Conservation (phyloP, 2,329 filamentous ascomycete species). For the Beauveria medogensis region DNA sequence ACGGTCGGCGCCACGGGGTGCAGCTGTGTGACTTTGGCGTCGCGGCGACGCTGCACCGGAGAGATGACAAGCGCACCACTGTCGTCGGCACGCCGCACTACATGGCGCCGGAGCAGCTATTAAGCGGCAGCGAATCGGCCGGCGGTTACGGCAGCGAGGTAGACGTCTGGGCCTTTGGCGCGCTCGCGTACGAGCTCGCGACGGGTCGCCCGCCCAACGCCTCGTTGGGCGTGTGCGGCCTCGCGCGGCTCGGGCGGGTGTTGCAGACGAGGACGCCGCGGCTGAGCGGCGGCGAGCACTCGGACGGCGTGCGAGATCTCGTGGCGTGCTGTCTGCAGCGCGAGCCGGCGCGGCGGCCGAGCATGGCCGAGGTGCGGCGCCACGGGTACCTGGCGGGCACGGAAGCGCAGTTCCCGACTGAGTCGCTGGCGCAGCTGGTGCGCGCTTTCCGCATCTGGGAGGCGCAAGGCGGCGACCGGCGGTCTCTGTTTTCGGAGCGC, state of each 20-base stretch:
- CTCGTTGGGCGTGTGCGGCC: conserved; percentile 27
- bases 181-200: conserved; percentile 59
- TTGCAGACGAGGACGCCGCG: conserved; percentile 42
- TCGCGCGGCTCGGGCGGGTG: conserved; percentile 34
- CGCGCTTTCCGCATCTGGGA: conserved; percentile 63
- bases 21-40: conserved; percentile 64
- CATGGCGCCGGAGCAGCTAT: conserved; percentile 59
- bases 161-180: conserved; percentile 64
- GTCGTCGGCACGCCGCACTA: conserved; percentile 61
- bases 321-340: conserved; percentile 54
- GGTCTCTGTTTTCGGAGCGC: conserved; percentile 45
- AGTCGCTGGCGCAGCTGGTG: conserved; percentile 51
- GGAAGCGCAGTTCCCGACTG: conserved; percentile 48
- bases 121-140: conserved; percentile 17
- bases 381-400: conserved; percentile 54
- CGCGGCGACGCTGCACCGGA: conserved; percentile 54
- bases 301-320: conserved; percentile 43
- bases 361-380: conserved; percentile 50
- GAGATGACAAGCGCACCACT: conserved; percentile 52
- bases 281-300: conserved; percentile 49
- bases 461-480: conserved; percentile 55
- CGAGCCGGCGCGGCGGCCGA: conserved; percentile 47
- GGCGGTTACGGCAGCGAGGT: conserved; percentile 46
- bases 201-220: conserved; percentile 54
- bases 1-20: conserved; percentile 39